Percentiles rank a stretch among this genome's conserved stretches.
Conservation (phyloP, 179 eudicot genomes). For the Spinacia oleracea region DNA sequence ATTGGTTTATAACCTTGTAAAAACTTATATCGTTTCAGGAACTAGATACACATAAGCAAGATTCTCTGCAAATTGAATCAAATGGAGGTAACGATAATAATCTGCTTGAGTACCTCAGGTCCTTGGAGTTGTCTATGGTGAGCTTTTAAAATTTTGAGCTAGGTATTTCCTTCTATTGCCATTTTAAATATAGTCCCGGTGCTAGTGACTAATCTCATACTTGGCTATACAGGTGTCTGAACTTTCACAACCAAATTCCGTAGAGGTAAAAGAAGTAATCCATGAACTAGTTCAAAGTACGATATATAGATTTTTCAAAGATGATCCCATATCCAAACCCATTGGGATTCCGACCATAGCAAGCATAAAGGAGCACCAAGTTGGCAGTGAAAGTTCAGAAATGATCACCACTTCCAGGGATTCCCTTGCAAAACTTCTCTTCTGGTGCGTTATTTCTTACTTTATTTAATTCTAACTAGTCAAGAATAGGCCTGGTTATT, state of each 20-base stretch:
- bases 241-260: constrained; percentile 76
- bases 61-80: constrained; percentile 46
- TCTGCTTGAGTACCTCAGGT: constrained; percentile 71
- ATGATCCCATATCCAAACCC: constrained; percentile 38
- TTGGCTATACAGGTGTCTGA: constrained; percentile 58
- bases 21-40: constrained; percentile 47
- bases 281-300: constrained; percentile 66
- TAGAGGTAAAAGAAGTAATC: constrained; percentile 79
- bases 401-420: constrained; percentile 70
- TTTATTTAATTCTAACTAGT: constrained; percentile 17
- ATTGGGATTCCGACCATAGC: constrained; percentile 38
- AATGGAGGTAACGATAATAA: constrained; percentile 53
- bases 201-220: constrained; percentile 11
- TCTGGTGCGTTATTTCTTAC: constrained; percentile 46
- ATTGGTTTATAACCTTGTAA: not conserved
- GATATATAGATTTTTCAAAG: constrained; percentile 53
- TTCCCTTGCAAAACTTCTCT: constrained; percentile 86
- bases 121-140: constrained; percentile 83
- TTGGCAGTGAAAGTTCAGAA: constrained; percentile 38
- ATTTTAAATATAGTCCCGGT: not conserved
- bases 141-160: constrained; percentile 14
- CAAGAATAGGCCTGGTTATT: no score
- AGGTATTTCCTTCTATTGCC: not conserved
- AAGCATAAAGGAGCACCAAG: constrained; percentile 38
- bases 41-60: constrained; percentile 55